A percentile compares a stretch with the other conserved stretches of the same genome.
These are phyloP conservation scores for Aspergillus hiratsukae DNA, from an alignment of 2,329 filamentous ascomycete species.

Conservation along the genomic window DNA sequence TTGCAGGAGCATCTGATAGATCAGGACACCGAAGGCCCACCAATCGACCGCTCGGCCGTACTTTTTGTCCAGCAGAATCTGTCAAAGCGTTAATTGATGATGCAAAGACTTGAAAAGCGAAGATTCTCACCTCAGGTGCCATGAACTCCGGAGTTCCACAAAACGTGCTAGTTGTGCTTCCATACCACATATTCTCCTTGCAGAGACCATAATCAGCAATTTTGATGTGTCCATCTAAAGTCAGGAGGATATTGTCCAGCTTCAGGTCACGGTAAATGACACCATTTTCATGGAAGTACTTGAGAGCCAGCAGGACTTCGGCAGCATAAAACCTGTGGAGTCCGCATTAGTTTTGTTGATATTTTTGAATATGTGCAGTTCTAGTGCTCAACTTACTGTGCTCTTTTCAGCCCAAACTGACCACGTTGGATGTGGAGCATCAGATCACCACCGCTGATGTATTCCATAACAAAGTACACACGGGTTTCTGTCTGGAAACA, in stretches of 20 bases:
- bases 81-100: slow-evolving; percentile 15
- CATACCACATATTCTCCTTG: slow-evolving; percentile 99
- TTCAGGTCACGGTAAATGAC: slow-evolving; percentile 90
- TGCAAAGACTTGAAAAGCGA: neutral
- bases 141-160: slow-evolving; percentile 99
- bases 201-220: slow-evolving; percentile 98
- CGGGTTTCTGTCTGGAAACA: slow-evolving; percentile 99
- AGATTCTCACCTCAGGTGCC: slow-evolving; percentile 76
- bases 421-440: slow-evolving; percentile 99
- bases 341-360: neutral
- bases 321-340: slow-evolving; percentile 80
- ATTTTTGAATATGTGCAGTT: neutral
- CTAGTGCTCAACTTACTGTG: slow-evolving; percentile 65
- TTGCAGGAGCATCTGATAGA: slow-evolving; percentile 99
- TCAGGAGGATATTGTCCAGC: slow-evolving; percentile 85
- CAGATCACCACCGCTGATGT: slow-evolving; percentile 94
- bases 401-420: slow-evolving; percentile 90
- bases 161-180: slow-evolving; percentile 93
- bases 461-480: slow-evolving; percentile 99
- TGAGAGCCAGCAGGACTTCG: slow-evolving; percentile 92
- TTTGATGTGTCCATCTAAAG: slow-evolving; percentile 95
- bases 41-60: slow-evolving; percentile 96
- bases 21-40: slow-evolving; percentile 99
- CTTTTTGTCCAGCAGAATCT: slow-evolving; percentile 97
- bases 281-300: slow-evolving; percentile 99